These are phyloP conservation scores for Apiospora hydei DNA, from an alignment of 2,329 filamentous ascomycete genomes.

Conservation along the genomic window DNA sequence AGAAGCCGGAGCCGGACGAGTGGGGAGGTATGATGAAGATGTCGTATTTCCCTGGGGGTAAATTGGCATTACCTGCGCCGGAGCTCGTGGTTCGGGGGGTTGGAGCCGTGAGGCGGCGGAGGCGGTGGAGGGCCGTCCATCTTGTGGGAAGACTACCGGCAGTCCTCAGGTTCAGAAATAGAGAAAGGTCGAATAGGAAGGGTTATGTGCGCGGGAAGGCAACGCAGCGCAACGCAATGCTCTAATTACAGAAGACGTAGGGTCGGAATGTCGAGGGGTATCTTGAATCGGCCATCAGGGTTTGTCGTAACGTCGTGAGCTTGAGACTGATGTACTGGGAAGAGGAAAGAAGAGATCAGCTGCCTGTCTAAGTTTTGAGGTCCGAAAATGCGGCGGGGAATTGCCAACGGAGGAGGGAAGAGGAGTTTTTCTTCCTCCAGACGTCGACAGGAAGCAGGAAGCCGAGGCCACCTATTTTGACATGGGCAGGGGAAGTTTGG, in stretches of 20 bases:
- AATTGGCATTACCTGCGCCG: conserved; percentile 40
- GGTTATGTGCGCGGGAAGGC: neutral
- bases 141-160: conserved; percentile 2
- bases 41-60: conserved; percentile 92
- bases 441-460: neutral
- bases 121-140: conserved; percentile 50
- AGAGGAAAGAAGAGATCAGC: neutral
- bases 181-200: neutral
- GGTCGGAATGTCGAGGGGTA: conserved; percentile 23
- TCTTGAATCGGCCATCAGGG: conserved; percentile 27
- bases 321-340: conserved; percentile 3
- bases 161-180: neutral
- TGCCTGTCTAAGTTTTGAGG: neutral
- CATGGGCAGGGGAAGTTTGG: conserved; percentile 1
- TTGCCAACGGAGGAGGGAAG: neutral
- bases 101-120: conserved; percentile 84
- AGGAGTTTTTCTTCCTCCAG: neutral
- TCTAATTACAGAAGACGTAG: conserved; percentile 17
- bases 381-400: neutral
- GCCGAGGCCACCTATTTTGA: conserved; percentile 9
- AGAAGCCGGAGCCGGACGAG: conserved; percentile 85
- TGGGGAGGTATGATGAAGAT: conserved; percentile 97
- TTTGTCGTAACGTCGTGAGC: conserved; percentile 28
- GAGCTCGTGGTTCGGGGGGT: conserved; percentile 69
- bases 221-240: conserved; percentile 11